Percentiles rank a stretch among this genome's conserved stretches.
phyloP scores from a whole-genome alignment of 345 rosid species.

The Acer negundo region DNA sequence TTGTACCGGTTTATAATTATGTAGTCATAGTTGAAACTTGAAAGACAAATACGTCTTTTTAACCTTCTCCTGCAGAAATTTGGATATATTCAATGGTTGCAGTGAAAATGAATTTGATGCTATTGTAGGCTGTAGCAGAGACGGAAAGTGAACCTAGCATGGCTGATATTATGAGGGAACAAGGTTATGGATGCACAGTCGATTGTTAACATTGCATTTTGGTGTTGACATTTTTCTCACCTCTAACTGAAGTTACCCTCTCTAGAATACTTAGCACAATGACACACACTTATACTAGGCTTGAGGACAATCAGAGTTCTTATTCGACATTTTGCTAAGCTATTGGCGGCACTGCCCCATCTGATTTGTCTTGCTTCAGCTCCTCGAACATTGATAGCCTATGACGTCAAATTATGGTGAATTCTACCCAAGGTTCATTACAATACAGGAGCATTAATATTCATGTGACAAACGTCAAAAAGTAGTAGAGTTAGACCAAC shows the following conservation, averaged over 20 bases:
- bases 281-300: conserved; percentile 27
- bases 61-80: conserved; percentile 19
- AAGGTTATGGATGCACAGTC: conserved; percentile 47
- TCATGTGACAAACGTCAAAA: no score
- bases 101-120: conserved; percentile 36
- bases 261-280: conserved; percentile 37
- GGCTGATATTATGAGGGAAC: conserved; percentile 37
- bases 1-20: neutral
- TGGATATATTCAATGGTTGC: conserved; percentile 19
- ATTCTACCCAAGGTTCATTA: no score
- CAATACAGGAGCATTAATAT: no score
- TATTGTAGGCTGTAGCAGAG: conserved; percentile 38
- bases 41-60: neutral
- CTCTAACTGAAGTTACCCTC: conserved; percentile 35
- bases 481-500: no score
- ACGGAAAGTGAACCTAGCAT: conserved; percentile 42
- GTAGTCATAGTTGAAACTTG: neutral
- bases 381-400: conserved; percentile 35
- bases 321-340: conserved; percentile 34
- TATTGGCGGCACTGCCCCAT: conserved; percentile 26
- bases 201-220: conserved; percentile 36
- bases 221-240: conserved; percentile 30
- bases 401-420: no score
- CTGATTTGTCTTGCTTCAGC: conserved; percentile 24
- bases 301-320: conserved; percentile 30